Evolutionary conservation across 2,329 filamentous ascomycete genomes (phyloP).

Genomic region (Corynespora cassiicola): DNA sequence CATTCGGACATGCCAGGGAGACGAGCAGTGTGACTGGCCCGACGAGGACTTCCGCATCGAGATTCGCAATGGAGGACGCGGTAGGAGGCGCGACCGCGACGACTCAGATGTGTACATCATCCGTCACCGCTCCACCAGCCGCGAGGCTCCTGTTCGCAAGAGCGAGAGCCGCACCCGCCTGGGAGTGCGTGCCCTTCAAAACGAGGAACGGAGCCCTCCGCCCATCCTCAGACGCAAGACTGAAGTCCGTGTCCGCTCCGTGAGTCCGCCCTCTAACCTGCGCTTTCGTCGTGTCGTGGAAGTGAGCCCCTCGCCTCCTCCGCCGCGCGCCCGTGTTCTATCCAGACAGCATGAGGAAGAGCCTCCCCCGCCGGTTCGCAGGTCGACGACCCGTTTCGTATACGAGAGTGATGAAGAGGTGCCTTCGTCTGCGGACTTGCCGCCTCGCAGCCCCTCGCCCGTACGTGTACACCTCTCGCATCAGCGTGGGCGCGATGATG

Average conservation of each 20-base stretch:
- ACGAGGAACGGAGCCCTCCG: slow-evolving; percentile 13
- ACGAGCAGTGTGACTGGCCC: slow-evolving; percentile 36
- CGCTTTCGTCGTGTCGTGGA: slow-evolving; percentile 21
- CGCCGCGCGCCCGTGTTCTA: slow-evolving; percentile 13
- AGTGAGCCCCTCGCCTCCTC: slow-evolving; percentile 31
- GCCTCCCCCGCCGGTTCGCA: too few relatives aligned
- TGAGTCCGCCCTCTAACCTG: slow-evolving; percentile 23
- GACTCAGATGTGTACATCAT: slow-evolving; percentile 21
- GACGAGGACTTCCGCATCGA: slow-evolving; percentile 22
- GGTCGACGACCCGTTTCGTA: slow-evolving; percentile 15
- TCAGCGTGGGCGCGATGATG: slow-evolving; percentile 20
- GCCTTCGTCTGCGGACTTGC: slow-evolving; percentile 6
- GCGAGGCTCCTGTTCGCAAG: slow-evolving; percentile 20
- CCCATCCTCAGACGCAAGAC: slow-evolving; percentile 12
- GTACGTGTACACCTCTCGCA: slow-evolving; percentile 7
- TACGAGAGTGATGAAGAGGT: slow-evolving; percentile 25
- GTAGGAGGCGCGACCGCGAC: slow-evolving; percentile 29
- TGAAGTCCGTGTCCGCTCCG: slow-evolving; percentile 22
- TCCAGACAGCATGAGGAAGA: too few relatives aligned
- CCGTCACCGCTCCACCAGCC: slow-evolving; percentile 23
- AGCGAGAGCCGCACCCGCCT: slow-evolving; percentile 27
- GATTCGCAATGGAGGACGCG: slow-evolving; percentile 22
- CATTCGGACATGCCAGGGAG: slow-evolving; percentile 25
- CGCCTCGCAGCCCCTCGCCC: slow-evolving; percentile 20
- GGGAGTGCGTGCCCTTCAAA: slow-evolving; percentile 31